A percentile compares a stretch with the other conserved stretches of the same genome.
Conservation (phyloP, 2,329 filamentous ascomycete species). For the Zarea fungicola region DNA sequence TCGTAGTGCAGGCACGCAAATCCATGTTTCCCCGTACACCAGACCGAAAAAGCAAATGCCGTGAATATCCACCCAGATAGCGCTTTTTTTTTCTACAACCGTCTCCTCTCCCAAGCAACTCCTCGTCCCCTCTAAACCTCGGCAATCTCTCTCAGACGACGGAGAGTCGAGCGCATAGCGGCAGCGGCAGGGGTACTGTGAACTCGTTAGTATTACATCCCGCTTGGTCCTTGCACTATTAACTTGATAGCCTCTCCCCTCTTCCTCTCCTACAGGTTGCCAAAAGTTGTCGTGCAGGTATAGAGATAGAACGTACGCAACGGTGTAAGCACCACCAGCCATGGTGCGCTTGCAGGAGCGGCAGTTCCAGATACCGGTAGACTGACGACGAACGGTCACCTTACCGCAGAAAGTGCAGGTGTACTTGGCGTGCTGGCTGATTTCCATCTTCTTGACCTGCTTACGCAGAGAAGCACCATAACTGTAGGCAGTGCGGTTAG, state of each 20-base stretch:
- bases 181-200: conserved; percentile 83
- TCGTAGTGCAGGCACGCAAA: conserved; percentile 39
- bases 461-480: conserved; percentile 99
- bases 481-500: conserved; percentile 45
- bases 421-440: conserved; percentile 96
- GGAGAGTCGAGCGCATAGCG: conserved; percentile 92
- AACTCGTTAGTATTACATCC: conserved; percentile 25
- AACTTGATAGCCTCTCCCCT: too few species aligned
- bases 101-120: conserved; percentile 1
- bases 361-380: conserved; percentile 97
- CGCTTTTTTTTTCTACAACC: conserved; percentile 14
- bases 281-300: neutral
- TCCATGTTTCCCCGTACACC: conserved; percentile 40
- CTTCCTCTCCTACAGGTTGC: too few species aligned
- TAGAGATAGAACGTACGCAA: conserved; percentile 69
- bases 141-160: conserved; percentile 94
- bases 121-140: conserved; percentile 65
- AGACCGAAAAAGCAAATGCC: conserved; percentile 42
- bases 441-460: conserved; percentile 97
- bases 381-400: conserved; percentile 83
- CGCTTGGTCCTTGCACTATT: too few species aligned
- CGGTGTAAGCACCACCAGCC: conserved; percentile 75
- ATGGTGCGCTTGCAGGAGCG: conserved; percentile 85
- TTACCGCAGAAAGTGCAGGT: conserved; percentile 99
- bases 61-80: conserved; percentile 28